Percentiles rank a stretch among this genome's conserved stretches.
These are phyloP conservation scores for Bryoerythrophyllum caledonicum DNA, from an alignment of 225 moss, liverwort and hornwort genomes.

Conservation along the genomic window DNA sequence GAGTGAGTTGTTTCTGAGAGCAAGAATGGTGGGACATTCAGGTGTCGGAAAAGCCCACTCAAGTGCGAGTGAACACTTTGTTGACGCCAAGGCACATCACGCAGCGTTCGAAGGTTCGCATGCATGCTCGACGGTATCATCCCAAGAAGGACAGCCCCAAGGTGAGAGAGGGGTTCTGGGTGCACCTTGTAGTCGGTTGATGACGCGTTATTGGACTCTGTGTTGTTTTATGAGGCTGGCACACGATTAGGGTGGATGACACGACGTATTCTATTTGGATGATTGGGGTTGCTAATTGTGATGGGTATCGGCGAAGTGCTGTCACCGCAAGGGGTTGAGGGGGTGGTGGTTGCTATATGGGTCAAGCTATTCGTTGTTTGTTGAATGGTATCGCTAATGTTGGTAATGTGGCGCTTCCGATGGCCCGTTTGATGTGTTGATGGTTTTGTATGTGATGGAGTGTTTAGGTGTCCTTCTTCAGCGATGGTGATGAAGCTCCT, in stretches of 20 bases:
- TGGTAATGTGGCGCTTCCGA: neutral
- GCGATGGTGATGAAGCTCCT: slow-evolving; percentile 78
- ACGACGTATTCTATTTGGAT: neutral
- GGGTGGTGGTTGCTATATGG: neutral
- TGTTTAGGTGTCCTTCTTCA: slow-evolving; percentile 75
- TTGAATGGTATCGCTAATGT: neutral
- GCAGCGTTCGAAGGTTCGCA: slow-evolving; percentile 93
- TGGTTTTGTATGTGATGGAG: neutral
- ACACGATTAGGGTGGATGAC: neutral
- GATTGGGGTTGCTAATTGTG: neutral
- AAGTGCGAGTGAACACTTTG: slow-evolving; percentile 83
- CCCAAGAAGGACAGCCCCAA: slow-evolving; percentile 86
- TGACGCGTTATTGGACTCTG: neutral
- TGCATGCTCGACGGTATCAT: slow-evolving; percentile 98
- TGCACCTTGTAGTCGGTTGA: neutral
- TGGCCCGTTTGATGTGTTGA: neutral
- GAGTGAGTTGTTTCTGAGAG: neutral
- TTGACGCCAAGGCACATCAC: slow-evolving; percentile 94
- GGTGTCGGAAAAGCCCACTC: slow-evolving; percentile 89
- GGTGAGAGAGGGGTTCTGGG: slow-evolving; percentile 30
- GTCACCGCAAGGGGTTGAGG: neutral
- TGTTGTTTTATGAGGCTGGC: neutral
- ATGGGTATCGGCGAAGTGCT: neutral
- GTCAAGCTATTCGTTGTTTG: neutral
- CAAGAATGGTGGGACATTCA: slow-evolving; percentile 25